Evolutionary conservation across 2,329 filamentous ascomycete species (phyloP).

Genomic region (Pyrenophora teres): DNA sequence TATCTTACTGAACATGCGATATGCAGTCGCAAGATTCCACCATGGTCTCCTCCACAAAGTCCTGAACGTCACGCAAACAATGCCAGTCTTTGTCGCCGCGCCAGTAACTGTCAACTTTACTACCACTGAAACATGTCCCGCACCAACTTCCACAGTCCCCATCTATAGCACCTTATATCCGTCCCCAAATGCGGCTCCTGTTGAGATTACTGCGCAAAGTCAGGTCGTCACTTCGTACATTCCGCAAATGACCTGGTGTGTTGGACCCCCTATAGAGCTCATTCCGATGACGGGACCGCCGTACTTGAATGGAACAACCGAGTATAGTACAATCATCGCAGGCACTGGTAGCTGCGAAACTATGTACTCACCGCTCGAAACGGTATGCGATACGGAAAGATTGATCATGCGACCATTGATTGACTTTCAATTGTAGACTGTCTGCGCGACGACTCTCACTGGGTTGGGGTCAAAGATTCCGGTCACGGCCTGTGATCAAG

Average conservation of each 20-base stretch:
- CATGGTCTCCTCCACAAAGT: conserved; percentile 23
- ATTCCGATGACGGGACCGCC: conserved; percentile 42
- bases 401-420: neutral
- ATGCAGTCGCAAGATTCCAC: conserved; percentile 9
- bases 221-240: conserved; percentile 52
- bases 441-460: conserved; percentile 52
- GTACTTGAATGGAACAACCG: conserved; percentile 43
- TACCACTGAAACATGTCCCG: too few species aligned
- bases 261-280: conserved; percentile 45
- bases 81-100: neutral
- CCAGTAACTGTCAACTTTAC: too few species aligned
- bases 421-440: conserved; percentile 22
- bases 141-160: conserved; percentile 11
- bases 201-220: conserved; percentile 50
- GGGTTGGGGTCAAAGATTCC: conserved; percentile 49
- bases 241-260: conserved; percentile 51
- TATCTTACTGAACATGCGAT: conserved; percentile 10
- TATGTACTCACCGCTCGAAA: conserved; percentile 47
- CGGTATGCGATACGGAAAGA: conserved; percentile 8
- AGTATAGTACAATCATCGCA: conserved; percentile 26
- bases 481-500: conserved; percentile 50
- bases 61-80: conserved; percentile 17
- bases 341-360: conserved; percentile 47
- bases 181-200: conserved; percentile 49
- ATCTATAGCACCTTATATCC: conserved; percentile 49